These are phyloP conservation scores for Microcyclospora tardicrescens DNA, from an alignment of 2,329 filamentous ascomycete genomes.

Conservation along the genomic window DNA sequence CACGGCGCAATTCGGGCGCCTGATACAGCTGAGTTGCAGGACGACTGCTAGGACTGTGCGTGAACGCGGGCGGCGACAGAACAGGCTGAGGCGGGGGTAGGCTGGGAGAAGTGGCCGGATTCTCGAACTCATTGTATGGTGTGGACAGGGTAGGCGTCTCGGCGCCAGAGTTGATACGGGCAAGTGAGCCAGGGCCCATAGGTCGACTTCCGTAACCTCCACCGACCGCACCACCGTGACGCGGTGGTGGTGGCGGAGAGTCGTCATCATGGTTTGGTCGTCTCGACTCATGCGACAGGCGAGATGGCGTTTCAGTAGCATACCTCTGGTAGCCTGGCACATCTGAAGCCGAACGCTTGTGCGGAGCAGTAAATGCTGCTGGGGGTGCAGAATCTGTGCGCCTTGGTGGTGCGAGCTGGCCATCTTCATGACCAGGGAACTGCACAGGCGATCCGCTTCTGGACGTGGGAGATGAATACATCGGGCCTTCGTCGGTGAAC, in stretches of 20 bases:
- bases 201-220: constrained; percentile 4
- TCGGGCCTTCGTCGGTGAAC: constrained; percentile 31
- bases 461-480: constrained; percentile 33
- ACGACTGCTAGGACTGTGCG: constrained; percentile 57
- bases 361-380: constrained; percentile 18
- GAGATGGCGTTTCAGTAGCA: constrained; percentile 27
- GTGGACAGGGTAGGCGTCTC: constrained; percentile 32
- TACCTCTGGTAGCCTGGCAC: constrained; percentile 31
- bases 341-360: constrained; percentile 39
- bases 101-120: constrained; percentile 22
- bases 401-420: constrained; percentile 19
- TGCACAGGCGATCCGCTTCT: constrained; percentile 31
- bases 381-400: constrained; percentile 33
- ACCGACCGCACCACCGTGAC: constrained; percentile 21
- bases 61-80: constrained; percentile 62
- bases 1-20: constrained; percentile 63
- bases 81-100: constrained; percentile 57
- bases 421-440: constrained; percentile 13
- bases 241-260: constrained; percentile 29
- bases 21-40: constrained; percentile 59
- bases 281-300: constrained; percentile 25
- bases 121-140: constrained; percentile 37
- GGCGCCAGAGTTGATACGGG: constrained; percentile 46
- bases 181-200: constrained; percentile 30
- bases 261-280: constrained; percentile 22